These are phyloP conservation scores for Cryptosporidium ubiquitum DNA, from an alignment of 169 alveolate genomes.

Conservation along the genomic window DNA sequence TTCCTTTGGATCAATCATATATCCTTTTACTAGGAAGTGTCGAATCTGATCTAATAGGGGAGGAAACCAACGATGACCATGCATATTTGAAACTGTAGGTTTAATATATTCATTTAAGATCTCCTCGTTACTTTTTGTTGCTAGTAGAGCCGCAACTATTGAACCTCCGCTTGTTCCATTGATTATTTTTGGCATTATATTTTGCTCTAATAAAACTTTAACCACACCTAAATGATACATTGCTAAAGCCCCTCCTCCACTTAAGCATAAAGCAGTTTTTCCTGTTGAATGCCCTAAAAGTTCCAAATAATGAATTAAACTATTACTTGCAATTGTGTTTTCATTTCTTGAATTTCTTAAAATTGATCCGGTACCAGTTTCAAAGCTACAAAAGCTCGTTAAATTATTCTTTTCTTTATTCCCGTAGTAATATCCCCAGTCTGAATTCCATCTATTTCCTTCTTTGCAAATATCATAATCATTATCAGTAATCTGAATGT, in stretches of 20 bases:
- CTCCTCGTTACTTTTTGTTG: constrained; percentile 81
- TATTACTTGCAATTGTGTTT: constrained; percentile 61
- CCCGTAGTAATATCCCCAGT: background rate
- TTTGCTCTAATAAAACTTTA: constrained; percentile 77
- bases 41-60: constrained; percentile 70
- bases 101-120: constrained; percentile 75
- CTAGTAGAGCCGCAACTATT: constrained; percentile 84
- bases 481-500: background rate
- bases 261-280: constrained; percentile 79
- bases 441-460: background rate
- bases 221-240: constrained; percentile 80
- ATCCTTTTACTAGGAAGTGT: constrained; percentile 69
- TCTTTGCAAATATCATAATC: background rate
- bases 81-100: constrained; percentile 67
- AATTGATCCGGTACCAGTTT: constrained; percentile 36
- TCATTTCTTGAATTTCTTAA: constrained; percentile 58
- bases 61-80: constrained; percentile 76
- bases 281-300: constrained; percentile 76
- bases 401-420: background rate
- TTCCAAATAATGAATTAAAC: constrained; percentile 65
- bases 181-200: constrained; percentile 80
- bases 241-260: constrained; percentile 82
- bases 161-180: constrained; percentile 86
- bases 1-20: constrained; percentile 69
- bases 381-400: background rate